Evolutionary conservation across 768 basidiomycete genomes (phyloP).

Genomic region (Termitomyces eurrhizus): DNA sequence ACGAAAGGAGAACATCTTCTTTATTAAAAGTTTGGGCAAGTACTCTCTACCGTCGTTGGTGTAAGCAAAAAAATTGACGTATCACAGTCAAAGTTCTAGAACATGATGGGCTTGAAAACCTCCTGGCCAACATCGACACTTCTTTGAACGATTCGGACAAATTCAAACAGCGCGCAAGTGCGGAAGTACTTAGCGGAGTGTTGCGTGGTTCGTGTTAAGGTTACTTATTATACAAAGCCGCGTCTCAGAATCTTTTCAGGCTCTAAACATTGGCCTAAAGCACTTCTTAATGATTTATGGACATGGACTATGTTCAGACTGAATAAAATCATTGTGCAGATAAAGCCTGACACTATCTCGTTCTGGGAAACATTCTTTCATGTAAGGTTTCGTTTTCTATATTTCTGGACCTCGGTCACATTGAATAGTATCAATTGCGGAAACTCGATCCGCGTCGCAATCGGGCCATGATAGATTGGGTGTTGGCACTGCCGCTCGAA

Average conservation of each 20-base stretch:
- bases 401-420: background rate
- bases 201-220: constrained; percentile 53
- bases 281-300: constrained; percentile 57
- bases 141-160: constrained; percentile 65
- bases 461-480: constrained; percentile 70
- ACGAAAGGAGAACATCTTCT: constrained; percentile 44
- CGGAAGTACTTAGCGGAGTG: constrained; percentile 63
- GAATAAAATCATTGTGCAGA: constrained; percentile 60
- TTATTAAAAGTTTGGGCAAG: constrained; percentile 38
- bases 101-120: constrained; percentile 43
- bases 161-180: constrained; percentile 81
- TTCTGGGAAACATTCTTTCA: constrained; percentile 72
- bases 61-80: background rate
- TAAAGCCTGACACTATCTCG: constrained; percentile 79
- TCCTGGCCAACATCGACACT: constrained; percentile 55
- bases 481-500: constrained; percentile 71
- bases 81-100: constrained; percentile 64
- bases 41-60: background rate
- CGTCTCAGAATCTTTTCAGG: constrained; percentile 35
- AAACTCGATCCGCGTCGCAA: constrained; percentile 81
- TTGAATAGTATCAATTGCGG: constrained; percentile 44
- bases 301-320: constrained; percentile 63
- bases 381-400: constrained; percentile 29
- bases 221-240: background rate
- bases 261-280: constrained; percentile 78